Evolutionary conservation across 2,329 filamentous ascomycete genomes (phyloP), one percentile per base, ranked within the genome.

Genomic region (Colletotrichum liaoningense): DNA sequence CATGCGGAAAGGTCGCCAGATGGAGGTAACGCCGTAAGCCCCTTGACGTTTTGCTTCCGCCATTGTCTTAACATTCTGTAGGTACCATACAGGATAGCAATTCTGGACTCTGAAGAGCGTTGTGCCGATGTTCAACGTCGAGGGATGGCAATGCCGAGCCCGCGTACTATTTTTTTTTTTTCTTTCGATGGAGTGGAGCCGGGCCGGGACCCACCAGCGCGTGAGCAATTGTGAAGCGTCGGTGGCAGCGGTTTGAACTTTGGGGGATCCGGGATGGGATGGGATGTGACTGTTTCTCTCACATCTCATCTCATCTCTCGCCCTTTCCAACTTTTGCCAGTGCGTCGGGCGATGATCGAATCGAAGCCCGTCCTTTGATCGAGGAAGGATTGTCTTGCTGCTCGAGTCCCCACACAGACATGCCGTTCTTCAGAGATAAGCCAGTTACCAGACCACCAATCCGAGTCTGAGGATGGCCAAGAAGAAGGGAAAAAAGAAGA

Each of bases 151-250:
- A 38, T 65, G 67, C 67, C 71, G 60, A 70, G 60, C 55, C 67
- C 70, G 67, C 65, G 60, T n/a, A 64, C 46, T 38, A 26, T 63
- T n/a, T 49, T 49, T 46, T 49, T 46, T 42, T 64, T 22, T n/a
- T 22, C 12, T 19, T 7, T 42, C 16, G 38, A 19, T 16, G 19
- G 7, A 24, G 62, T 64, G 62, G 63, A 56, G 38, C 60, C 67
- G 67, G 60, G 60, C 70, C 70, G 70, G 55, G 59, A 62, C 56
- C 57, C 42, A 35, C 67, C 56, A 70, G 59, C 71, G 71, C 67
- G 67, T 73, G 71, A 73, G 67, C 71, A 73, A 60, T 65, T 56
- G 57, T 70, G 71, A 70, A 70, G 71, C 67, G 49, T 54, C 59
- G 28, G 49, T 42, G 49, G 58, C 69, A 69, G 67, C 52, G 38